Conservation (phyloP, 768 basidiomycete species). For the Rossbeevera mucosa region DNA sequence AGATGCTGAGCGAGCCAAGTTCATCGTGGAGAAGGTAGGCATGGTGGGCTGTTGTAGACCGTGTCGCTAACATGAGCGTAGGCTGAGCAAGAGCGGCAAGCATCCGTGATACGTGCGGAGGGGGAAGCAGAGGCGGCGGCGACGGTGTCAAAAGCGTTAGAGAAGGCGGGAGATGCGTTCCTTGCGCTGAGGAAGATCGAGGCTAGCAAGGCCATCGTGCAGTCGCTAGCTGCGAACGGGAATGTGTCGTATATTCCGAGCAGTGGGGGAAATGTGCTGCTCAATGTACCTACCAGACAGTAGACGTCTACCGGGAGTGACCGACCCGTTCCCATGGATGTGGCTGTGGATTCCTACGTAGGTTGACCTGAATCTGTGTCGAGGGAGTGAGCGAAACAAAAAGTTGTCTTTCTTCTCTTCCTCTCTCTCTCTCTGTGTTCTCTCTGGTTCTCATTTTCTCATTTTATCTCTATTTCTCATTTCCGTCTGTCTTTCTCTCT, state of each 20-base stretch:
- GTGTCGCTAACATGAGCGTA: constrained; percentile 32
- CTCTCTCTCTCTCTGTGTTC: constrained; percentile 14
- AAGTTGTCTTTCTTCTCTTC: constrained; percentile 10
- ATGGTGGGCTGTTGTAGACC: not conserved
- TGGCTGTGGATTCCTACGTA: constrained; percentile 21
- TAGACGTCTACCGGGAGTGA: constrained; percentile 13
- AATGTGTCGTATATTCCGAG: constrained; percentile 91
- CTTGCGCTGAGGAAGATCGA: constrained; percentile 94
- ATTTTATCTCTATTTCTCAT: constrained; percentile 29
- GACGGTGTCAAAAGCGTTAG: constrained; percentile 86
- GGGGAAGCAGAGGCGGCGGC: constrained; percentile 97
- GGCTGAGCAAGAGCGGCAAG: constrained; percentile 99
- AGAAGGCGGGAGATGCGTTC: constrained; percentile 94
- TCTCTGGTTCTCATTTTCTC: constrained; percentile 30
- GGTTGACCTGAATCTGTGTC: constrained; percentile 22
- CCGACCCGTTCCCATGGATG: constrained; percentile 24
- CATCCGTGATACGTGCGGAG: constrained; percentile 95
- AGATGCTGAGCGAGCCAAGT: constrained; percentile 99
- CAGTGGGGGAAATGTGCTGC: constrained; percentile 70
- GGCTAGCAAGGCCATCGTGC: constrained; percentile 94
- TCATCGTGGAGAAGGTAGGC: constrained; percentile 93
- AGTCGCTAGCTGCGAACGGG: constrained; percentile 69
- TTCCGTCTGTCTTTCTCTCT: constrained; percentile 35
- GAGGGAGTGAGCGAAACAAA: constrained; percentile 17
- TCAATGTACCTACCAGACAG: constrained; percentile 67